Conservation (phyloP, 345 rosid genomes). For the Mercurialis annua region DNA sequence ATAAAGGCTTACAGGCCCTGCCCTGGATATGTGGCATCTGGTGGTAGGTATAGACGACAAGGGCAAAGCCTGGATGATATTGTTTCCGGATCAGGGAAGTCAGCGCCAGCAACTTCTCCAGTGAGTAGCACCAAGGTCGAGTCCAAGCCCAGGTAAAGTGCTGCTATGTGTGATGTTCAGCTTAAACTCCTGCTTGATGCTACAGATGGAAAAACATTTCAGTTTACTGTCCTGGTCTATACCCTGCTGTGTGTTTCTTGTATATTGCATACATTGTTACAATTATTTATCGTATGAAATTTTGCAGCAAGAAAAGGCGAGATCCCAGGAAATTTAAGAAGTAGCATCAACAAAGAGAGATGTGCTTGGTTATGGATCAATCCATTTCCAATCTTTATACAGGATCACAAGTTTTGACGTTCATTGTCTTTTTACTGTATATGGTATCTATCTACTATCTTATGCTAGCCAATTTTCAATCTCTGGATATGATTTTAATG, state of each 20-base stretch:
- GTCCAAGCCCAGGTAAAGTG: conserved; percentile 35
- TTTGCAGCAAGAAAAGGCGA: conserved; percentile 37
- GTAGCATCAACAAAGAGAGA: conserved; percentile 11
- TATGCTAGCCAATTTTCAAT: no score
- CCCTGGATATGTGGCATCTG: conserved; percentile 80
- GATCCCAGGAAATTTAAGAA: conserved; percentile 31
- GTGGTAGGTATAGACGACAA: conserved; percentile 66
- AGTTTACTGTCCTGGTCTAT: not conserved
- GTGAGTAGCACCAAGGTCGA: conserved; percentile 21
- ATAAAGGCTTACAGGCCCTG: conserved; percentile 95
- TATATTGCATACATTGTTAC: not conserved
- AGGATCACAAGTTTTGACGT: not conserved
- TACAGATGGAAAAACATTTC: not conserved
- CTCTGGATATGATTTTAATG: no score
- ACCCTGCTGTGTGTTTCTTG: no score
- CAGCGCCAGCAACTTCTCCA: conserved; percentile 14
- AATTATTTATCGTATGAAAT: not conserved
- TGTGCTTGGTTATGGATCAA: not conserved
- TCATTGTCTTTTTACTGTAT: no score
- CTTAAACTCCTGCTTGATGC: not conserved
- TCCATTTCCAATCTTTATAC: not conserved
- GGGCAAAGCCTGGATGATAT: conserved; percentile 98
- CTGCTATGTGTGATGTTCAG: not conserved
- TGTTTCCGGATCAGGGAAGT: conserved; percentile 55
- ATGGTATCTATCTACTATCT: no score